Base-by-base conservation (phyloP, 1,139 yeast species). In the Saccharomycopsis hybrid region DNA sequence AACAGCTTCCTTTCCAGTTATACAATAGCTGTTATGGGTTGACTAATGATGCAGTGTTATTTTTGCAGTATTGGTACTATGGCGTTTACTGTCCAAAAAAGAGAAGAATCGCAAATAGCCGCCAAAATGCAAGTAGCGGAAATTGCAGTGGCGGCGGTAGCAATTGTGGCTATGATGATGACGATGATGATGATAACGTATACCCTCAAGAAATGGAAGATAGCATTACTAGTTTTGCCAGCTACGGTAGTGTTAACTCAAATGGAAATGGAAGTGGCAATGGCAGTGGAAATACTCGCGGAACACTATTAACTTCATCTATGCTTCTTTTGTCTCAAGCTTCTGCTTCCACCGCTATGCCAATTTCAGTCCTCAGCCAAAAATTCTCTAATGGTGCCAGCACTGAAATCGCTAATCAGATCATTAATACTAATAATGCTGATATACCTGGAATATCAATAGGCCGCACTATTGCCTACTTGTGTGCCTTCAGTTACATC, bases 21-120 rank as follows among this genome's bases (percentile, higher is more conserved):
- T 69, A 83, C 35, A 70, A 90, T 47, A 86, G 95, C 32, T 58
- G 78, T 4, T 92, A 88, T 65, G 89, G 88, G 62, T 67, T 89
- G 48, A 66, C 75, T 51, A 85, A 88, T 59, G 97, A 90, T 63
- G 53, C 76, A 8, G 70, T 86, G 5, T 70, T 90, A 39, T 81
- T 86, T 50, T 76, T 75, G 40, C 97, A 90, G 63, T 90, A 79
- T 65, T 80, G 82, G 63, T 85, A 86, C 66, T 90, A 89, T 65
- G 71, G 72, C 7, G 55, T 69, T 5, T 53, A 70, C 58, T 59
- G 70, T 54, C 64, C 64, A 45, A 68, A 69, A 51, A 60, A 59
- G 47, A 59, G 65, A 5, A 18, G 18, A 18, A 18, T 18, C 24
- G 18, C 44, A 37, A 70, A 67, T 18, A 28, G 29, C 28, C 36